Evolutionary conservation across 495 filamentous ascomycete species (phyloP), one percentile per base, ranked within the genome.

Genomic region (Trichoderma parareesei): DNA sequence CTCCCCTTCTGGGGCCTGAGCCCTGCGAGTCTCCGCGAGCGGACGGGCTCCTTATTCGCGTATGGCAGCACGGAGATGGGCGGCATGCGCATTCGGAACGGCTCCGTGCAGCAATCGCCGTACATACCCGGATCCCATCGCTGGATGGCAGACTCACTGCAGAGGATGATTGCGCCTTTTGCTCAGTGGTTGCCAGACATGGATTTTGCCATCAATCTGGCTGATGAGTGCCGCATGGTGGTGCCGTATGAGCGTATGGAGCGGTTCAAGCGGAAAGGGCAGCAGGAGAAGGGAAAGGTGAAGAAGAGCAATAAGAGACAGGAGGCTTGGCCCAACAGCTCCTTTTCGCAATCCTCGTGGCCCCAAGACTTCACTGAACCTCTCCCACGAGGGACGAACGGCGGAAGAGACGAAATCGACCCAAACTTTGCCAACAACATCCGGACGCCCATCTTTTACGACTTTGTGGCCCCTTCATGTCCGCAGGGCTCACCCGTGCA

Each of bases 141-240:
- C 81, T 88, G 13, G 81, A 85, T 48, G 88, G 87, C 41, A 87
- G 84, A 14, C 72, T 79, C 41, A 81, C 87, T 49, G 96, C 91
- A 78, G 11, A 83, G 80, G 9, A 96, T 97, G 91, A 85, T 97
- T 73, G 75, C 81, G 38, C 75, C 79, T 2, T 97, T 97, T 71
- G 78, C 87, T 4, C 73, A 89, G 70, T 87, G 84, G 73, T 76
- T 97, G 60, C 93, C 93, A 0, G 92, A 97, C 71, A 97, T 97
- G 91, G 93, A 98, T 71, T 72, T 98, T 41, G 89, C 86, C 3
- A 93, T 97, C 77, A 98, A 97, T 74, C 75, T 88, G n/a, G 89
- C 96, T 71, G 93, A 98, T 71, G 92, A 97, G 71, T 88, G 89
- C 61, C 84, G 93, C 35, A 89, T 97, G 5, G 78, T 92, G 3